Conservation (phyloP, 1,284 basidiomycete genomes). For the Inonotus hispidus region DNA sequence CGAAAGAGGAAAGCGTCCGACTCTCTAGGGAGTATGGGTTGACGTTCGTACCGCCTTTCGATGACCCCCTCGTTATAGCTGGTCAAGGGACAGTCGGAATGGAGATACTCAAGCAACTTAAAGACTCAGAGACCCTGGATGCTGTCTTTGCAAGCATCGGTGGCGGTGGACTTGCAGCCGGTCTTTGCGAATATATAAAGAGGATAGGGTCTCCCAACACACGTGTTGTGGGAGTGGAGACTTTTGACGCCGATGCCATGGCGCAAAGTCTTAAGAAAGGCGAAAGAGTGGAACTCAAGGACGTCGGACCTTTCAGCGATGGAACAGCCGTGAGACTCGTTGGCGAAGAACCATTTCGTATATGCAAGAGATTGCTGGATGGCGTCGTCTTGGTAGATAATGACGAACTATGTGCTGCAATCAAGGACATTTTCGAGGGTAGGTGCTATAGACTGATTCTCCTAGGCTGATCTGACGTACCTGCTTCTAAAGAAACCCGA, state of each 20-base stretch:
- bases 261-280: slow-evolving; percentile 72
- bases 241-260: slow-evolving; percentile 94
- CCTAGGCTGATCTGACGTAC: slow-evolving; percentile 8
- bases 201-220: slow-evolving; percentile 84
- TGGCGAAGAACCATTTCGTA: slow-evolving; percentile 90
- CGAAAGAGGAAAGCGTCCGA: slow-evolving; percentile 90
- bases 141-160: slow-evolving; percentile 90
- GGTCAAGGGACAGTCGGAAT: slow-evolving; percentile 95
- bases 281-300: slow-evolving; percentile 75
- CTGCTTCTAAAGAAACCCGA: slow-evolving; percentile 66
- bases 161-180: slow-evolving; percentile 88
- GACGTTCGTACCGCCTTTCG: slow-evolving; percentile 94
- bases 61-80: slow-evolving; percentile 95
- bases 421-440: slow-evolving; percentile 99
- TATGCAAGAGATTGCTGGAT: slow-evolving; percentile 86
- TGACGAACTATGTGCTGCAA: slow-evolving; percentile 97
- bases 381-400: slow-evolving; percentile 85
- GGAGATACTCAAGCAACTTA: slow-evolving; percentile 88
- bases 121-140: slow-evolving; percentile 71
- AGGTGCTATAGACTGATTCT: slow-evolving; percentile 21
- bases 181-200: slow-evolving; percentile 91
- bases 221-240: slow-evolving; percentile 91
- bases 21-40: slow-evolving; percentile 76
- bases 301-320: slow-evolving; percentile 96
- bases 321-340: slow-evolving; percentile 99